Evolutionary conservation across 2,329 filamentous ascomycete genomes (phyloP), one percentile per base, ranked within the genome.

Genomic region (Albophoma yamanashiensis): DNA sequence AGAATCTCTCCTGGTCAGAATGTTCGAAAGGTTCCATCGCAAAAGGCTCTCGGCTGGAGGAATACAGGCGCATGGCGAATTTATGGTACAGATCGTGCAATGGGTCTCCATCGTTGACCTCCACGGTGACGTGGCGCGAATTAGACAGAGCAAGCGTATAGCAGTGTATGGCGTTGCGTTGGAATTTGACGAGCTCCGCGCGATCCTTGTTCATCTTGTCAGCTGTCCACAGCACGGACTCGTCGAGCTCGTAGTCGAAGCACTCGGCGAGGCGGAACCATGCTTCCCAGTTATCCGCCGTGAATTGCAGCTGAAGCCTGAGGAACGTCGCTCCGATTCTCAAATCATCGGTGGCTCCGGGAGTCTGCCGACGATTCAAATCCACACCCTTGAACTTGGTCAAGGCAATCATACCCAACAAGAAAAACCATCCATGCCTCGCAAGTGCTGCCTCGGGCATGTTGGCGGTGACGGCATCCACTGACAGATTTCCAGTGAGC

Each of bases 201-300:
- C 89, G 86, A 67, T 89, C 88, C 70, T 89, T 93, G 74, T 96
- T 96, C 74, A 96, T 87, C 73, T 95, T 96, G 66, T 96, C 91
- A 0, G 91, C 89, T 25, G 88, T 89, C 92, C 92, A 96, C 6
- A 92, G 83, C 6, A 95, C 89, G 8, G 87, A 85, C 71, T 96
- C 92, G 63, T 96, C 92, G 17, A 96, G 78, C 67, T 95, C 91
- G 57, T 90, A 88, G 72, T 96, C 92, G 67, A 91, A 92, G 56
- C 89, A 91, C 71, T 96, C 91, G 0, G 88, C 92, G 31, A 96
- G 81, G 15, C 91, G 84, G 71, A 93, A 94, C 92, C 92, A 96
- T 0, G 89, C 89, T 70, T 96, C 89, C 92, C 92, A 96, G 60
- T 87, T 85, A 47, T 91, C 87, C 2, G 86, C 84, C 1, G 88